Evolutionary conservation across 2,329 filamentous ascomycete genomes (phyloP), one percentile per base, ranked within the genome.

Genomic region (Eutypa lata): DNA sequence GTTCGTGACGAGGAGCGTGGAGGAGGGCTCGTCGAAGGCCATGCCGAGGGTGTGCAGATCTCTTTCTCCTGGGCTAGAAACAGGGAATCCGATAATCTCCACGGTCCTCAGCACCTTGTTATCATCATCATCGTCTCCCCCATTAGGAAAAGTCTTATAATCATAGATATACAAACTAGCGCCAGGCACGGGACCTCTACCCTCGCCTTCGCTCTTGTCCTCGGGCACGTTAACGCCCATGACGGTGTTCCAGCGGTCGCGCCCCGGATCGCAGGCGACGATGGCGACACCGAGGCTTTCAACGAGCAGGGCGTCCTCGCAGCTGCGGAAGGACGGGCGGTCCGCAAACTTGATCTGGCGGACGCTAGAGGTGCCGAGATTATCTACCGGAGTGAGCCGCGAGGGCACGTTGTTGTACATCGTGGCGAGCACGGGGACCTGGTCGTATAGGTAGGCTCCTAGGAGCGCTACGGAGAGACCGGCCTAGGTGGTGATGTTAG

Each of bases 21-120:
- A 68, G 0, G 68, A 65, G 2, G 60, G 38, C 48, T 66, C 65
- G 38, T 76, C 63, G 45, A 66, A 74, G 0, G 68, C 71, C 46
- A 76, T 54, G 4, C 74, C 74, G 1, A 77, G 53, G 0, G 71
- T 70, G 55, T 74, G 74, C 16, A 76, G 68, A 46, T 74, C 70
- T 31, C 26, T 10, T 31, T 10, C 26, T 10, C 26, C 2, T 53
- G 51, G 14, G n/a, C n/a, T n/a, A n/a, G n/a, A 54, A 50, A 7
- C 50, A 49, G 3, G 59, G 48, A 42, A 68, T 11, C 59, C 58
- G 24, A 61, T 47, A 4, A 69, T 57, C 11, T 64, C 49, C 6
- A 69, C 48, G 16, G 35, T 38, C 18, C 56, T 56, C 24, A 48
- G 60, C 16, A 69, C 40, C 24, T 61, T 55, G 1, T 38, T 14